Conservation (phyloP, 495 filamentous ascomycete species). For the Xeromyces bisporus region DNA sequence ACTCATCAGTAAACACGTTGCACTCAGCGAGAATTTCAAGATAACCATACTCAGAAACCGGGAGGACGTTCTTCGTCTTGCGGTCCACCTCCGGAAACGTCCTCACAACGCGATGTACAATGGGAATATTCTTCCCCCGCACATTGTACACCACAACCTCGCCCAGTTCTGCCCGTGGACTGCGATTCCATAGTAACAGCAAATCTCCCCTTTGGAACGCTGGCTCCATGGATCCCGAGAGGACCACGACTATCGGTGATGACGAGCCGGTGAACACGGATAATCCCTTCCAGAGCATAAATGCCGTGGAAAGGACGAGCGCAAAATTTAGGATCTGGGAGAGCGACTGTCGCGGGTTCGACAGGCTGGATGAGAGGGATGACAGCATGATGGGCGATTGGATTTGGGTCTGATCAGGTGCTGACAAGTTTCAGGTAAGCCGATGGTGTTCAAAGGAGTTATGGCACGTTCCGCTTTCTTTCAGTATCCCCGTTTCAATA, state of each 20-base stretch:
- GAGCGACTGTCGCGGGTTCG: slow-evolving; percentile 66
- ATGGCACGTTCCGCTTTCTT: no score
- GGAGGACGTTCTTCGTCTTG: slow-evolving; percentile 24
- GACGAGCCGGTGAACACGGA: slow-evolving; percentile 73
- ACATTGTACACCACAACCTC: slow-evolving; percentile 95
- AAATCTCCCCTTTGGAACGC: slow-evolving; percentile 93
- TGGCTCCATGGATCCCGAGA: slow-evolving; percentile 92
- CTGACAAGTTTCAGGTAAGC: no score
- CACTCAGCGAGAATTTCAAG: neutral
- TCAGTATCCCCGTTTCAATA: no score
- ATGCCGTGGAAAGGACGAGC: slow-evolving; percentile 82
- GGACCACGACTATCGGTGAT: slow-evolving; percentile 87
- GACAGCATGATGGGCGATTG: slow-evolving; percentile 48
- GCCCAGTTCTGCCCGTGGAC: slow-evolving; percentile 47
- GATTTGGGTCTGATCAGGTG: no score
- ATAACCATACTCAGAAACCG: slow-evolving; percentile 17
- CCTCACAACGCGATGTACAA: slow-evolving; percentile 75
- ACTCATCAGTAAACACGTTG: slow-evolving; percentile 1
- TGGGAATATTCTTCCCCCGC: slow-evolving; percentile 65
- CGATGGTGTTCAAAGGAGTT: no score
- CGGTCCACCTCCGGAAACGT: slow-evolving; percentile 40
- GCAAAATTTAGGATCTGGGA: slow-evolving; percentile 92
- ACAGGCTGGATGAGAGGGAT: slow-evolving; percentile 37
- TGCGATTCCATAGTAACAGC: slow-evolving; percentile 86
- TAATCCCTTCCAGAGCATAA: slow-evolving; percentile 97